These are phyloP conservation scores for Fragaria iinumae DNA, from an alignment of 306 rosid species.

Conservation along the genomic window DNA sequence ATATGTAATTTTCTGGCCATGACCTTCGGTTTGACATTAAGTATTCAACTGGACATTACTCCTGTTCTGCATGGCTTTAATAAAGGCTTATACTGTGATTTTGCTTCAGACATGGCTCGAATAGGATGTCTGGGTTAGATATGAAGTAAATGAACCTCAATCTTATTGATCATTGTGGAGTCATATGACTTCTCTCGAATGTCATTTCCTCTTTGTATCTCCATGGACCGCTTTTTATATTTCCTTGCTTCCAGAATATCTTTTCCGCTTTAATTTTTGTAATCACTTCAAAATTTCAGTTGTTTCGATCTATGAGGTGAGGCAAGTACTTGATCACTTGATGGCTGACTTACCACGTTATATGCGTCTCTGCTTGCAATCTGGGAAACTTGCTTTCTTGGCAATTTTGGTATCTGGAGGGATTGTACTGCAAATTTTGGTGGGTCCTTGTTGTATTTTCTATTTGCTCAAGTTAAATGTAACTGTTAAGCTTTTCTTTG, in stretches of 20 bases:
- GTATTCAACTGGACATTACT: not conserved
- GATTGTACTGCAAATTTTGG: constrained; percentile 85
- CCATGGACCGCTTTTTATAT: not conserved
- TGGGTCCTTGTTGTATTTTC: constrained; percentile 34
- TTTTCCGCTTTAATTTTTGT: constrained; percentile 1
- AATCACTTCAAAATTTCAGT: constrained; percentile 35
- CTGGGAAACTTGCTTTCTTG: constrained; percentile 69
- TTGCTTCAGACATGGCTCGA: not conserved
- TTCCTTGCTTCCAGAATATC: not conserved
- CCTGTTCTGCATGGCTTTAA: not conserved
- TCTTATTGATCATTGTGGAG: not conserved
- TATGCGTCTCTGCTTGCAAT: constrained; percentile 60
- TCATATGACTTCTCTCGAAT: not conserved
- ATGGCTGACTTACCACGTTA: constrained; percentile 85
- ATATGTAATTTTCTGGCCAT: not conserved
- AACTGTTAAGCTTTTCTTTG: not conserved
- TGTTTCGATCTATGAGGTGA: constrained; percentile 43
- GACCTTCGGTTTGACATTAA: not conserved
- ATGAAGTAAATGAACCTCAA: not conserved
- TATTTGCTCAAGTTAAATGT: not conserved
- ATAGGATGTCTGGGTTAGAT: not conserved
- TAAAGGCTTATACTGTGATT: not conserved
- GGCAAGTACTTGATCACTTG: constrained; percentile 42
- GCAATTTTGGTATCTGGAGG: constrained; percentile 88
- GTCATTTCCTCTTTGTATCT: not conserved